Evolutionary conservation across 2,329 filamentous ascomycete genomes (phyloP), one percentile per base, ranked within the genome.

Genomic region (Drechslera avenae): DNA sequence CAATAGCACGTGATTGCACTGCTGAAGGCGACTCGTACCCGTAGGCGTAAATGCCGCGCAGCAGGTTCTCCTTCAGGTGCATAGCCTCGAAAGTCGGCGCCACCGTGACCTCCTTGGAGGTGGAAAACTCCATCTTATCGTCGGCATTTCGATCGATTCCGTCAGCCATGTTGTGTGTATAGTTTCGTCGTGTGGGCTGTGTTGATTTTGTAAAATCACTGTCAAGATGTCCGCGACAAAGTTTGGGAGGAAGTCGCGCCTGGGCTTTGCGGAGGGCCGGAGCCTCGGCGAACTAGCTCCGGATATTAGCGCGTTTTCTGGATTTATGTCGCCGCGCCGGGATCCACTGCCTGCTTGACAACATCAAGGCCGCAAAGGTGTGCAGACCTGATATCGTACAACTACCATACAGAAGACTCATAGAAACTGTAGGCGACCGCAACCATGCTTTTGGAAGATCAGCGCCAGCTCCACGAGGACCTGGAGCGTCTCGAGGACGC

Each of bases 21-120:
- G 94, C 94, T 0, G 94, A 99, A 10, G 94, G 94, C 2, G 94
- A 97, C 75, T 99, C 94, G 78, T 97, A 99, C 60, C 94, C 94
- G 67, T 99, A 99, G 30, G 94, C 94, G 73, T 99, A 99, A 73
- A 99, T 93, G 59, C 94, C 94, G 62, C 94, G 92, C 61, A 99
- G 86, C 30, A 99, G 86, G 71, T 95, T 96, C 76, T 97, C 93
- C 79, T 99, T 99, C 74, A 99, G 76, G 65, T 95, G 92, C 93
- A 97, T 96, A 39, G 69, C 71, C 62, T 75, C 72, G 59, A 74
- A 75, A 50, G 92, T 96, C 37, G 92, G 91, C 68, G 93, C 91
- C 51, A 94, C 94, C 2, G 89, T 94, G 54, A 97, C 93, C 82
- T 97, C 94, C 79, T 96, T 97, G 59, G 93, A 97, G 74, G 94